These are phyloP conservation scores for Aspergillus incahuasiensis DNA, from an alignment of 495 filamentous ascomycete species.

Conservation along the genomic window DNA sequence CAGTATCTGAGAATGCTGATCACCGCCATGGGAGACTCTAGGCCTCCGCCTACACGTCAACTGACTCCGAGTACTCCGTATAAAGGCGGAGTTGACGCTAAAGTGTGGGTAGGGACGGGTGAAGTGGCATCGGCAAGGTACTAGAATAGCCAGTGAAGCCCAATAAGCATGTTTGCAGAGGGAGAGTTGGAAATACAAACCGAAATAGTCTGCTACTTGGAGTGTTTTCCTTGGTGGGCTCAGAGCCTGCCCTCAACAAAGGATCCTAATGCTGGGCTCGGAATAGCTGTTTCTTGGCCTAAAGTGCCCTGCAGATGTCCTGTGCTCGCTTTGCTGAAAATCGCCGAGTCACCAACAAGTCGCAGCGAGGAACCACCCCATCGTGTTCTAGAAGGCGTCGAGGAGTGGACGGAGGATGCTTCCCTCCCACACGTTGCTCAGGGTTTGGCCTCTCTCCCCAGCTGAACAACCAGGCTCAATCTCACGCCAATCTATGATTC, in stretches of 20 bases:
- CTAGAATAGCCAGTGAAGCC: background rate
- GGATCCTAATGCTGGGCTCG: background rate
- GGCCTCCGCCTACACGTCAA: background rate
- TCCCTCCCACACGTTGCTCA: background rate
- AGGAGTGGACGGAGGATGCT: background rate
- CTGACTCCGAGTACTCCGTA: background rate
- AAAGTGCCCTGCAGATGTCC: background rate
- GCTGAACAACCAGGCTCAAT: background rate
- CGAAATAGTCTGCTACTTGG: background rate
- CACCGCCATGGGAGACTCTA: background rate
- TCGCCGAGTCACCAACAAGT: background rate
- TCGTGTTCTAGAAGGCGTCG: background rate
- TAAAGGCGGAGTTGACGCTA: background rate
- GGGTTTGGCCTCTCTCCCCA: background rate
- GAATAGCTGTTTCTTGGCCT: background rate
- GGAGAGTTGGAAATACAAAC: background rate
- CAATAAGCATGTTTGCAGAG: background rate
- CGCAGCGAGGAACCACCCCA: background rate
- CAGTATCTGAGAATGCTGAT: background rate
- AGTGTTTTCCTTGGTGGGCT: background rate
- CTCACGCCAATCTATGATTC: background rate
- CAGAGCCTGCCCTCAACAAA: background rate
- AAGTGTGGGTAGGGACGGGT: background rate
- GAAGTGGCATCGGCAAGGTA: background rate
- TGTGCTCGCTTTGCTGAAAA: background rate